These are phyloP conservation scores for Cadophora gregata DNA, from an alignment of 2,329 filamentous ascomycete species.

Conservation along the genomic window DNA sequence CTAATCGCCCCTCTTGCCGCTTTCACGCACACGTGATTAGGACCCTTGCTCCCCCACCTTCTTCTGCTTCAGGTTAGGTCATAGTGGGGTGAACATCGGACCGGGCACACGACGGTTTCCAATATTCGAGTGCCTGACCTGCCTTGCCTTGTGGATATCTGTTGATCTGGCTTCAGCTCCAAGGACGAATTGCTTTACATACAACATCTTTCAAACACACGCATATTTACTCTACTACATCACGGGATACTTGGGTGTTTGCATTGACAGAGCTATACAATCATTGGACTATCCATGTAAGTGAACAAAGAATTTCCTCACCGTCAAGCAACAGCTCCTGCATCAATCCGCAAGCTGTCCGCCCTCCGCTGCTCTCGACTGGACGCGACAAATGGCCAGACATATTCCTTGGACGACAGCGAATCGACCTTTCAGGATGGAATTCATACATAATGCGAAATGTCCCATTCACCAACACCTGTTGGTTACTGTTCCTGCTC, in stretches of 20 bases:
- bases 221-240: background rate
- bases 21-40: background rate
- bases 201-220: background rate
- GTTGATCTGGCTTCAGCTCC: slow-evolving; percentile 19
- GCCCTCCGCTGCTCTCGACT: background rate
- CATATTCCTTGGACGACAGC: background rate
- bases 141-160: background rate
- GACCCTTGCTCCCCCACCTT: background rate
- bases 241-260: background rate
- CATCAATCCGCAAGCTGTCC: slow-evolving; percentile 20
- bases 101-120: slow-evolving; percentile 15
- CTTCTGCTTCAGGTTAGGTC: background rate
- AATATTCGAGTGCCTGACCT: background rate
- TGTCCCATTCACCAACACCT: background rate
- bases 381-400: background rate
- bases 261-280: background rate
- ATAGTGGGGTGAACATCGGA: slow-evolving; percentile 15
- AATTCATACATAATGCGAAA: background rate
- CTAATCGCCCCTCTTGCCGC: background rate
- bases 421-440: background rate
- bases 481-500: background rate
- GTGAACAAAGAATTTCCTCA: slow-evolving; percentile 27
- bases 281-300: slow-evolving; percentile 27
- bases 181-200: slow-evolving; percentile 7
- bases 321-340: slow-evolving; percentile 23